phyloP scores from a whole-genome alignment of 2,329 filamentous ascomycete species.

The Cercospora zeae-maydis region DNA sequence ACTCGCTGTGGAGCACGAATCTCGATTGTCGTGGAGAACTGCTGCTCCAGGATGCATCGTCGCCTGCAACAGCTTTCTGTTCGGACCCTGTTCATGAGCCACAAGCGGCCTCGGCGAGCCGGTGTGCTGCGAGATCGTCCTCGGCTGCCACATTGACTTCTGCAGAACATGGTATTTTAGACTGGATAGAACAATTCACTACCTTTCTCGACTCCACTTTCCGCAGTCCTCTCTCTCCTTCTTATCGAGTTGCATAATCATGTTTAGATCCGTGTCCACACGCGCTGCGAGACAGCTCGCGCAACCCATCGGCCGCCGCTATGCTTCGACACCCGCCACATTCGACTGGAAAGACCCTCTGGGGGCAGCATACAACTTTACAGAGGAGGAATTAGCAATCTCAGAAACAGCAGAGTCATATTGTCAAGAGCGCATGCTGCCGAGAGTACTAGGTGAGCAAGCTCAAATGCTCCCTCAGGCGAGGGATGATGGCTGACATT shows the following conservation, averaged over 20 bases:
- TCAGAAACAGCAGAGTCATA: slow-evolving; percentile 88
- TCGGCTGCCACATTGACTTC: slow-evolving; percentile 11
- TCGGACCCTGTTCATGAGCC: slow-evolving; percentile 4
- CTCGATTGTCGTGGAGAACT: not conserved
- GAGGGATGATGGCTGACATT: not conserved
- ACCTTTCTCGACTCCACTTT: not conserved
- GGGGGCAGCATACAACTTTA: slow-evolving; percentile 64
- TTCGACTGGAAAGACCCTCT: slow-evolving; percentile 96
- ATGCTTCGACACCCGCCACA: slow-evolving; percentile 41
- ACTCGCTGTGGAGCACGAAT: not conserved
- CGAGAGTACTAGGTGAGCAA: slow-evolving; percentile 72
- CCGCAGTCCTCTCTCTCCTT: not conserved
- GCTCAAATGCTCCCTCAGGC: not conserved
- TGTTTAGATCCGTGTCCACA: slow-evolving; percentile 46
- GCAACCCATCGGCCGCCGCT: slow-evolving; percentile 36
- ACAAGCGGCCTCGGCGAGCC: slow-evolving; percentile 10
- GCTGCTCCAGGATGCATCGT: not conserved
- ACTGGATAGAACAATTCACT: slow-evolving; percentile 1
- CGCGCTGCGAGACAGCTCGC: slow-evolving; percentile 41
- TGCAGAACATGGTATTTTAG: slow-evolving; percentile 10
- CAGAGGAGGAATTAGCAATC: slow-evolving; percentile 87
- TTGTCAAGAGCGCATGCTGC: slow-evolving; percentile 83
- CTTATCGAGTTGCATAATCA: slow-evolving; percentile 22
- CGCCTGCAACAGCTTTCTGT: slow-evolving; percentile 2
- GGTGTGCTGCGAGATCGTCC: slow-evolving; percentile 7